Percentiles rank a stretch among this genome's conserved stretches.
These are phyloP conservation scores for Didymella arachidicola DNA, from an alignment of 2,329 filamentous ascomycete genomes.

Conservation along the genomic window DNA sequence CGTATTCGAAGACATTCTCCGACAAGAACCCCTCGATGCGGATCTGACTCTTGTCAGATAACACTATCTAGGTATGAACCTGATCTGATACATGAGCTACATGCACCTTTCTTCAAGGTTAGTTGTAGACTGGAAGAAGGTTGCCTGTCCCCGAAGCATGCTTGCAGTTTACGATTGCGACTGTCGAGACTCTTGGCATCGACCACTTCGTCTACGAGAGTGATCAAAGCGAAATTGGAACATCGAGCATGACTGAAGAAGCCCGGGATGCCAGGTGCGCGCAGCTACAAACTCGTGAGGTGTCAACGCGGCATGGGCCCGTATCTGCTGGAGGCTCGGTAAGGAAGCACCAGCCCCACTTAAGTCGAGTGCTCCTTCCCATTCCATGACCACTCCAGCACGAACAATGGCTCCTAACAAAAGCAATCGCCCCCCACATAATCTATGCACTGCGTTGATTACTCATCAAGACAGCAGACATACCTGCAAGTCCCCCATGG, in stretches of 20 bases:
- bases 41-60: too few relatives aligned
- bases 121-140: background rate
- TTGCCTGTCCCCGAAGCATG: background rate
- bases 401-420: background rate
- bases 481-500: constrained; percentile 8
- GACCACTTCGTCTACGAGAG: background rate
- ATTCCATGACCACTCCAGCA: background rate
- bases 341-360: background rate
- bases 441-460: background rate
- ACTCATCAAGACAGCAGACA: constrained; percentile 9
- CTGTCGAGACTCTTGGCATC: background rate
- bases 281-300: background rate
- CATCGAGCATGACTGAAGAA: too few relatives aligned
- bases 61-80: too few relatives aligned
- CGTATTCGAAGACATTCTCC: too few relatives aligned
- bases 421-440: background rate
- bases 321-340: background rate
- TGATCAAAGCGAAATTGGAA: background rate
- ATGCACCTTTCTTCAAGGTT: too few relatives aligned
- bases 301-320: background rate
- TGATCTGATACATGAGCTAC: too few relatives aligned
- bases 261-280: too few relatives aligned
- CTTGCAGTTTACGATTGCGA: background rate
- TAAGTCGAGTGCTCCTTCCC: background rate
- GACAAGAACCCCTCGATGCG: too few relatives aligned